Evolutionary conservation across 1,139 yeast species (phyloP).

Genomic region (Meyerozyma carpophila): DNA sequence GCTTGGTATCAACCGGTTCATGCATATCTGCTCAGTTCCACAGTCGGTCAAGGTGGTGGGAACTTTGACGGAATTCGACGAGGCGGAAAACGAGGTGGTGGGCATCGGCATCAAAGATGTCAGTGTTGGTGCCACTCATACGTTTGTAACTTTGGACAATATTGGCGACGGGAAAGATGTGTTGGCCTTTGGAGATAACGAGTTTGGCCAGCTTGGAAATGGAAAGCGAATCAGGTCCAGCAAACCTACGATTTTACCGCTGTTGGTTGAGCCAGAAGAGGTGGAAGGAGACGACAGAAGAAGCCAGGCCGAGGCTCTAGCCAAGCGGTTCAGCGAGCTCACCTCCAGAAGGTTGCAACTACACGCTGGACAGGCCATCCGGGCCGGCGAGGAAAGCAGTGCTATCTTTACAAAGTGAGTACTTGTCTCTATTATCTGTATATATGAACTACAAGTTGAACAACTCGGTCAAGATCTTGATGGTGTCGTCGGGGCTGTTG

Average conservation of each 20-base stretch:
- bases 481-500: conserved; percentile 82
- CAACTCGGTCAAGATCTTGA: conserved; percentile 73
- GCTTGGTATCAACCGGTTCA: conserved; percentile 69
- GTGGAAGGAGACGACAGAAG: conserved; percentile 7
- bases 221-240: conserved; percentile 62
- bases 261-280: conserved; percentile 52
- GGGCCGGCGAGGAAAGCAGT: conserved; percentile 58
- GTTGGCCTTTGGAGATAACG: conserved; percentile 79
- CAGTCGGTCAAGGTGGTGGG: conserved; percentile 49
- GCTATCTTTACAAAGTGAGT: conserved; percentile 51
- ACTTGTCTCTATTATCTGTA: neutral
- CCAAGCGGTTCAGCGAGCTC: conserved; percentile 24
- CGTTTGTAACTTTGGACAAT: conserved; percentile 54
- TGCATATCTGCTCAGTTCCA: conserved; percentile 72
- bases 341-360: conserved; percentile 46
- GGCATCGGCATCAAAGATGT: conserved; percentile 47
- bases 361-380: conserved; percentile 49
- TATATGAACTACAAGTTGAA: conserved; percentile 40
- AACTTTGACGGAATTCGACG: conserved; percentile 40
- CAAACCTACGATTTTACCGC: conserved; percentile 52
- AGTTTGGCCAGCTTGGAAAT: conserved; percentile 77
- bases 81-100: conserved; percentile 23
- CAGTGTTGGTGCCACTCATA: conserved; percentile 63
- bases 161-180: conserved; percentile 47
- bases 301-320: conserved; percentile 17